These are phyloP conservation scores for Suillus decipiens DNA, from an alignment of 768 basidiomycete genomes.

Conservation along the genomic window DNA sequence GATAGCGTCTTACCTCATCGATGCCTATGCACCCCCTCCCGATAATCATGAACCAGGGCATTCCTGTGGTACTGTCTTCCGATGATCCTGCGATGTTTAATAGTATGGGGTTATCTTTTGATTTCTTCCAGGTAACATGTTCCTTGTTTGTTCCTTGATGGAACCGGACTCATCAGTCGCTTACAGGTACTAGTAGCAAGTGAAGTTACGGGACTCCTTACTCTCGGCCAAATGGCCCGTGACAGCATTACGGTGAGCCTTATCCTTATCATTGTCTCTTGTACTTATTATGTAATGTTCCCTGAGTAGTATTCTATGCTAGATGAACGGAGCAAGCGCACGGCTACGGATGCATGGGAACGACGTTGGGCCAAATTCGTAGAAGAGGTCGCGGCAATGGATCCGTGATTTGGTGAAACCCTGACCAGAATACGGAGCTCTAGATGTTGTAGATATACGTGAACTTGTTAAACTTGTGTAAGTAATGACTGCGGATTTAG, in stretches of 20 bases:
- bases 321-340: constrained; percentile 43
- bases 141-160: constrained; percentile 4
- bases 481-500: neutral
- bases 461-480: neutral
- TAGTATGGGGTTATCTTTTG: constrained; percentile 72
- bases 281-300: constrained; percentile 12
- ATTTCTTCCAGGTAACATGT: constrained; percentile 64
- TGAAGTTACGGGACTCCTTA: constrained; percentile 62
- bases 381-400: constrained; percentile 31
- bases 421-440: neutral
- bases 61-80: constrained; percentile 67
- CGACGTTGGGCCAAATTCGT: constrained; percentile 48
- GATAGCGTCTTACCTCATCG: constrained; percentile 67
- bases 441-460: neutral
- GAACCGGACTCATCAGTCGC: neutral
- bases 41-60: constrained; percentile 63
- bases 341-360: constrained; percentile 46
- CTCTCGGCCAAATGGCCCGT: constrained; percentile 58
- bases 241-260: constrained; percentile 57
- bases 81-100: constrained; percentile 77
- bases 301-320: constrained; percentile 50
- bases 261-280: neutral
- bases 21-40: constrained; percentile 78
- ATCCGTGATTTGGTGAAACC: constrained; percentile 18
- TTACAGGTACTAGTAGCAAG: constrained; percentile 60